Base-by-base conservation (phyloP, 2,329 filamentous ascomycete species). In the Xylariaceae sp. region DNA sequence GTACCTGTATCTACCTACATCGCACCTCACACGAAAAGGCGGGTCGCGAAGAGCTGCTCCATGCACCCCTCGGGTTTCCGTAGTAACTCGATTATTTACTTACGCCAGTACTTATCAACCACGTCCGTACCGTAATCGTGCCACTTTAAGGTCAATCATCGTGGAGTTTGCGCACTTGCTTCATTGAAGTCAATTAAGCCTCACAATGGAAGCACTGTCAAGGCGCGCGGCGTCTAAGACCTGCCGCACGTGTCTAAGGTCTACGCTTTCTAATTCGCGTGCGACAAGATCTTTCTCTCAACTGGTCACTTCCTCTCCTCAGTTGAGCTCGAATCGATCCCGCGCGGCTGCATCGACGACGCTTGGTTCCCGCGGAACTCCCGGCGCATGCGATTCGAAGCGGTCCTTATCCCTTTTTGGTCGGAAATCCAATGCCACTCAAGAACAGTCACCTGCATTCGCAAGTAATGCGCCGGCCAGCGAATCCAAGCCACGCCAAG, bases 161-260 rank as follows among this genome's bases (percentile, higher is more conserved):
- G 23, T 23, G 8, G 34, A 58, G 55, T 50, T 58, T 53, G 45
- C 6, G 23, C 13, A 52, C 45, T 34, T 54, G 39, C 37, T 54
- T 34, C 13, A 47, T 48, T 30, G 42, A 37, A 23, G 10, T 10
- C 42, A 18, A 37, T 13, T 37, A 18, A 48, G 34, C 11, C 34
- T 18, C 37, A 64, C 13, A 47, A 73, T 73, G 71, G 71, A 73
- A 56, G 63, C 67, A 48, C 55, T 68, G 30, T 66, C 70, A 56
- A 67, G 70, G 45, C 68, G 66, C 34, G 65, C 64, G 37, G 64
- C 66, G 44, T 69, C 67, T 11, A 65, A 60, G 56, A 65, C 69
- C 58, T 73, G 71, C 61, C 65, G 70, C 45, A 66, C 63, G 39
- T 73, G 71, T 56, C 51, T 70, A 44, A 65, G 62, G 34, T 59